phyloP scores from a whole-genome alignment of 2,329 filamentous ascomycete species.

The Leptographium lundbergii region DNA sequence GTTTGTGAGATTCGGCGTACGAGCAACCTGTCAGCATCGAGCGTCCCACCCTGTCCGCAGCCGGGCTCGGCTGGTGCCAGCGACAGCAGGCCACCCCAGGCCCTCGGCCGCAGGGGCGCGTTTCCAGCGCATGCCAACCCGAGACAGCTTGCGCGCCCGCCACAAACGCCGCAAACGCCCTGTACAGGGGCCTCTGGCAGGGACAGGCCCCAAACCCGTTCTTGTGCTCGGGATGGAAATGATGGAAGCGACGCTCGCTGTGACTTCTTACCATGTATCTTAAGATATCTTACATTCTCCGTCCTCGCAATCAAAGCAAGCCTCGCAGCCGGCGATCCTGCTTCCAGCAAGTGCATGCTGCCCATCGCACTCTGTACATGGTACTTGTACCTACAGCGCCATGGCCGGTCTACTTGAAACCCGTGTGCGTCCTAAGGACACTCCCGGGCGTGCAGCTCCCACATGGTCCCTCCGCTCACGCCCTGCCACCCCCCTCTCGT shows the following conservation, averaged over 20 bases:
- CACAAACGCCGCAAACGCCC: neutral
- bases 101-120: neutral
- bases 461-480: neutral
- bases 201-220: too few relatives aligned
- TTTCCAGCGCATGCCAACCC: constrained; percentile 1
- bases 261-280: too few relatives aligned
- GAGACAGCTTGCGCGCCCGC: neutral
- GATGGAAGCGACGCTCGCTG: too few relatives aligned
- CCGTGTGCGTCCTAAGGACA: neutral
- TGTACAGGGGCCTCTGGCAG: neutral
- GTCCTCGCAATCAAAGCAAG: too few relatives aligned
- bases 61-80: neutral
- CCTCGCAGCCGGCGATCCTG: too few relatives aligned
- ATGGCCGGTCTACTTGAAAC: neutral
- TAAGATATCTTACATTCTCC: too few relatives aligned
- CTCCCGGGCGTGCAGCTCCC: neutral
- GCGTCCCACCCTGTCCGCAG: neutral
- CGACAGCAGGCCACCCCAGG: neutral
- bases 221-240: too few relatives aligned
- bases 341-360: neutral
- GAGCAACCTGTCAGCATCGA: neutral
- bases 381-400: neutral
- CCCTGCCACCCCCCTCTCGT: neutral
- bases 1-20: too few relatives aligned
- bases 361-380: too few relatives aligned